Conservation (phyloP, 768 basidiomycete species). For the Boletus edulis region DNA sequence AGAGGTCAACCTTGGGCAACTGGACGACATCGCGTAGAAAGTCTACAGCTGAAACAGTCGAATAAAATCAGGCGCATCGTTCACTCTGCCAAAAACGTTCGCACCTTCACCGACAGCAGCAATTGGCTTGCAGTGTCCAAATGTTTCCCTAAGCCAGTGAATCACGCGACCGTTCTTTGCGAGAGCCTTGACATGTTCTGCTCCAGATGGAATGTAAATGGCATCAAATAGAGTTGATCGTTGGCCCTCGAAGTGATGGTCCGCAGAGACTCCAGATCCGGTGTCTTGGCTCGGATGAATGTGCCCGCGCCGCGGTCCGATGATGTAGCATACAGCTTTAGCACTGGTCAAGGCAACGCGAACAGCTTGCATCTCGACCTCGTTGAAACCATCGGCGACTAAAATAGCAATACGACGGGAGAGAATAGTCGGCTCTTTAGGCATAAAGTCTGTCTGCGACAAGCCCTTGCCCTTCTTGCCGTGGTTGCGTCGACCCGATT, state of each 20-base stretch:
- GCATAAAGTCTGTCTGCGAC: slow-evolving; percentile 56
- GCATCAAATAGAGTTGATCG: slow-evolving; percentile 86
- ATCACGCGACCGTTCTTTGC: slow-evolving; percentile 62
- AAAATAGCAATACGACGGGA: slow-evolving; percentile 76
- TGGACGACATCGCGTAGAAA: slow-evolving; percentile 47
- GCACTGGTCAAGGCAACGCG: slow-evolving; percentile 49
- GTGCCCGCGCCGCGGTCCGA: slow-evolving; percentile 66
- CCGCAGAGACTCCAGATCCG: slow-evolving; percentile 41
- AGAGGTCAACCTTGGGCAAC: slow-evolving; percentile 44
- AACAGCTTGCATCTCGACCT: slow-evolving; percentile 55
- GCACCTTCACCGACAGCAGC: slow-evolving; percentile 68
- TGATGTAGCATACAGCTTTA: slow-evolving; percentile 58
- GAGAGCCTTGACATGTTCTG: slow-evolving; percentile 55
- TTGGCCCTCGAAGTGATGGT: slow-evolving; percentile 76
- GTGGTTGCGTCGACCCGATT: slow-evolving; percentile 51
- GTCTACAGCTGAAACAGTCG: slow-evolving; percentile 38
- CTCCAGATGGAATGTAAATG: slow-evolving; percentile 72
- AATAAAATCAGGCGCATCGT: neutral
- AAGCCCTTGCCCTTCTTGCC: slow-evolving; percentile 54
- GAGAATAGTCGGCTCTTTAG: slow-evolving; percentile 56
- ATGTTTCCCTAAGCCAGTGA: slow-evolving; percentile 85
- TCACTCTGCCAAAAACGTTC: neutral
- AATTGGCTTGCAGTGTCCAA: slow-evolving; percentile 83
- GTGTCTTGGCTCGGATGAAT: slow-evolving; percentile 30
- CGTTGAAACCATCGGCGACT: slow-evolving; percentile 72